A percentile compares a stretch with the other conserved stretches of the same genome.
Evolutionary conservation across 2,329 filamentous ascomycete species (phyloP).

Genomic region (Colletotrichum ledebouriae): DNA sequence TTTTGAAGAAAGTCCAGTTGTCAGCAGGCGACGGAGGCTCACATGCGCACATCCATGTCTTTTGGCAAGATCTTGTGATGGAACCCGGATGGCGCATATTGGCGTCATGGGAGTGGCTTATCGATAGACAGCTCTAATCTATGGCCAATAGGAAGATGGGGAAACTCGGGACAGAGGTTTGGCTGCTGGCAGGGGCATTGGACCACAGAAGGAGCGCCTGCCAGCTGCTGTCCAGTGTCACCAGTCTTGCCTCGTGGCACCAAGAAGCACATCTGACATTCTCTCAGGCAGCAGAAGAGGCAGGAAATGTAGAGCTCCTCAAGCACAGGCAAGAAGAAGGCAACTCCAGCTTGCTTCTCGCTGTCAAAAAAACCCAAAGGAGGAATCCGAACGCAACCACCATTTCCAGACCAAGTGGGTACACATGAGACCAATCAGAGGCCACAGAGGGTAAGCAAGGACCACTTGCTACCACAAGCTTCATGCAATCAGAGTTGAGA

Average conservation of each 20-base stretch:
- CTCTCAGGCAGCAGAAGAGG: not conserved
- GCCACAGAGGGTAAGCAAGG: conserved; percentile 7
- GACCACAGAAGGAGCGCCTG: conserved; percentile 12
- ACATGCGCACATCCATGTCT: conserved; percentile 33
- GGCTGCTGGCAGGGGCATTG: not conserved
- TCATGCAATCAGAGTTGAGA: conserved; percentile 34
- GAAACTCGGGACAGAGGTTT: not conserved
- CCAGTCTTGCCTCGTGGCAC: not conserved
- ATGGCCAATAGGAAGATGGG: conserved; percentile 5
- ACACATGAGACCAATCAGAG: not conserved
- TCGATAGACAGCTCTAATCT: conserved; percentile 22
- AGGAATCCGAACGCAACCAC: conserved; percentile 29
- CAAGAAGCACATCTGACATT: not conserved
- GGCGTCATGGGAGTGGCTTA: conserved; percentile 39
- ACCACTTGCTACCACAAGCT: conserved; percentile 25
- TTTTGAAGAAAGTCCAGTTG: conserved; percentile 7
- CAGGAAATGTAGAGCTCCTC: not conserved
- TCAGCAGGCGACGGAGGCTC: conserved; percentile 20
- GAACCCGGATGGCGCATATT: conserved; percentile 33
- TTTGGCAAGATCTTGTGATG: conserved; percentile 38
- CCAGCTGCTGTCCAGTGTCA: conserved; percentile 6
- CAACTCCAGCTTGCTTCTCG: not conserved
- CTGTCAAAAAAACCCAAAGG: not conserved
- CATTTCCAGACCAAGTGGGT: conserved; percentile 11
- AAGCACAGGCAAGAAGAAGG: not conserved